Percentiles rank a stretch among this genome's conserved stretches.
Evolutionary conservation across 2,329 filamentous ascomycete genomes (phyloP).

Genomic region (Dactylonectria macrodidyma): DNA sequence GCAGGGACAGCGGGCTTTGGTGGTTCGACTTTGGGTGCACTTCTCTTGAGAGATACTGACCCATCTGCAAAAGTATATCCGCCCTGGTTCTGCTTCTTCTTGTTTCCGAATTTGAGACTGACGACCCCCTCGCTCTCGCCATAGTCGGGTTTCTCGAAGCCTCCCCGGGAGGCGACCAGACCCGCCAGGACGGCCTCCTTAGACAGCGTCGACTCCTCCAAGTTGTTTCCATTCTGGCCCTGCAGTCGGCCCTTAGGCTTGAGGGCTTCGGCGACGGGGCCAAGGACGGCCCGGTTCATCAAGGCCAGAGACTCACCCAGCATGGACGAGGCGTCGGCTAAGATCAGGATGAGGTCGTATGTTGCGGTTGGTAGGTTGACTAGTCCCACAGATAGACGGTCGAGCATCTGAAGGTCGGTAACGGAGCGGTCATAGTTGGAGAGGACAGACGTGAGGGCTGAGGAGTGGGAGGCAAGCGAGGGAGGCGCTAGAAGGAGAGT

Average conservation of each 20-base stretch:
- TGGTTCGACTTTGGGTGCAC: constrained; percentile 55
- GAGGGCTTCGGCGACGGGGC: constrained; percentile 78
- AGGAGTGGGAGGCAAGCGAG: constrained; percentile 88
- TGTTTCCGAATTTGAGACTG: constrained; percentile 60
- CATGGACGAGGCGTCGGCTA: constrained; percentile 82
- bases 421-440: constrained; percentile 79
- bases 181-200: constrained; percentile 90
- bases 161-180: constrained; percentile 73
- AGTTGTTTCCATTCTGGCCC: constrained; percentile 79
- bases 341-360: constrained; percentile 88
- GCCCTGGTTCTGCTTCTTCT: constrained; percentile 53
- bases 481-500: constrained; percentile 92
- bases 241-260: constrained; percentile 77
- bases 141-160: constrained; percentile 82
- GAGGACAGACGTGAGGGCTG: constrained; percentile 80
- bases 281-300: constrained; percentile 77
- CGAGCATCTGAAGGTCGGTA: constrained; percentile 97
- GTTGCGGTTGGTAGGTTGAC: constrained; percentile 81
- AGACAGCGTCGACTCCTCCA: constrained; percentile 53
- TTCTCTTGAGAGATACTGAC: constrained; percentile 52
- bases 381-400: constrained; percentile 87
- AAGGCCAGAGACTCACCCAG: constrained; percentile 75
- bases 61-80: constrained; percentile 37
- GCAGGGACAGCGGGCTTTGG: constrained; percentile 61
- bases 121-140: constrained; percentile 71